Percentiles rank a stretch among this genome's conserved stretches.
phyloP scores from a whole-genome alignment of 2,329 filamentous ascomycete genomes.

The Aureobasidium sp. region DNA sequence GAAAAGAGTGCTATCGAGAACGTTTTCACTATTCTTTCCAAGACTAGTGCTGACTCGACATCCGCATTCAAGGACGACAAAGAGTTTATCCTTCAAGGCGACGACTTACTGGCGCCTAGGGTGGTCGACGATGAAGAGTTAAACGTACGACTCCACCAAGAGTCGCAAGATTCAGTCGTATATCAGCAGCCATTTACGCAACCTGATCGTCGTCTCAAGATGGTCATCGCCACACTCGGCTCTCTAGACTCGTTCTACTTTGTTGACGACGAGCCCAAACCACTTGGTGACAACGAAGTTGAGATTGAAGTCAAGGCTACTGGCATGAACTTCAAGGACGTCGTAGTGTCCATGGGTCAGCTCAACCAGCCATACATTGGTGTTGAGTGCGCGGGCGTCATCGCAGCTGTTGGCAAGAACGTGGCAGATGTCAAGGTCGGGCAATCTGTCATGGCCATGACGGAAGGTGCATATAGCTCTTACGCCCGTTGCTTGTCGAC shows the following conservation, averaged over 20 bases:
- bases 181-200: conserved; percentile 4
- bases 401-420: conserved; percentile 1
- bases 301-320: conserved; percentile 19
- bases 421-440: conserved; percentile 1
- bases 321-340: conserved; percentile 21
- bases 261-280: conserved; percentile 1
- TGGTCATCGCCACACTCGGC: conserved; percentile 5
- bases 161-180: conserved; percentile 1
- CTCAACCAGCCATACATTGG: conserved; percentile 7
- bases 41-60: neutral
- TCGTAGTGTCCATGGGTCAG: conserved; percentile 16
- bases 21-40: neutral
- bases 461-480: conserved; percentile 5
- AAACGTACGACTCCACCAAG: neutral
- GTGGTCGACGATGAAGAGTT: neutral
- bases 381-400: conserved; percentile 12
- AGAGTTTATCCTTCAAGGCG: neutral
- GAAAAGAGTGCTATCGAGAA: neutral
- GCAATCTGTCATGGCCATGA: conserved; percentile 10
- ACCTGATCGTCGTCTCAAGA: conserved; percentile 5
- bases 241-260: conserved; percentile 13
- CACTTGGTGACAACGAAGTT: conserved; percentile 16
- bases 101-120: neutral
- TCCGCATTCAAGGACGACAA: conserved; percentile 1
- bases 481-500: conserved; percentile 4